Conservation (phyloP, 75 land plant genomes). For the Cryptomeria japonica region DNA sequence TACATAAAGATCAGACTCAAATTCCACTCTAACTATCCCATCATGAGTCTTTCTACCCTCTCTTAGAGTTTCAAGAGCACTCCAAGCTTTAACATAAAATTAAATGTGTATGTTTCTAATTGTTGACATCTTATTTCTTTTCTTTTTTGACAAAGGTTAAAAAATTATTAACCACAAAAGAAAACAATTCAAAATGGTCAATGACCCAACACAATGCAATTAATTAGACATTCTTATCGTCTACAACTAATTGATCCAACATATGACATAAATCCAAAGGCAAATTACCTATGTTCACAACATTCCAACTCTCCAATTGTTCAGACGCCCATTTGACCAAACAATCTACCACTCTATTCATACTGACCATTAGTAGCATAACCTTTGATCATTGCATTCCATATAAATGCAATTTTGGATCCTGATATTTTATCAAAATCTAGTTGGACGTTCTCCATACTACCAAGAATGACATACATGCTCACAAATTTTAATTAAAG, state of each 20-base stretch:
- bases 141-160: too few relatives aligned
- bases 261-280: too few relatives aligned
- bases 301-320: too few relatives aligned
- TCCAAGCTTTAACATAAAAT: slow-evolving; percentile 31
- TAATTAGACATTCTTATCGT: too few relatives aligned
- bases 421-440: not conserved
- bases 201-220: too few relatives aligned
- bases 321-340: too few relatives aligned
- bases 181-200: too few relatives aligned
- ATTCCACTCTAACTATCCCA: slow-evolving; percentile 4
- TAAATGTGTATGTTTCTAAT: slow-evolving; percentile 30
- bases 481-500: not conserved
- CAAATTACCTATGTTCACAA: too few relatives aligned
- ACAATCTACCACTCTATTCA: too few relatives aligned
- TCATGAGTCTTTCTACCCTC: slow-evolving; percentile 25
- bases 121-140: not conserved
- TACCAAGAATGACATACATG: not conserved
- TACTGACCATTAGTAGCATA: slow-evolving; percentile 21
- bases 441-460: not conserved
- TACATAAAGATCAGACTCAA: slow-evolving; percentile 10
- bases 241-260: too few relatives aligned
- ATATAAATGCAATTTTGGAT: slow-evolving; percentile 6
- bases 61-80: not conserved
- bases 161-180: too few relatives aligned
- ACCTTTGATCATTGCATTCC: slow-evolving; percentile 43